Conservation (phyloP, 345 rosid genomes). For the Mangifera indica region DNA sequence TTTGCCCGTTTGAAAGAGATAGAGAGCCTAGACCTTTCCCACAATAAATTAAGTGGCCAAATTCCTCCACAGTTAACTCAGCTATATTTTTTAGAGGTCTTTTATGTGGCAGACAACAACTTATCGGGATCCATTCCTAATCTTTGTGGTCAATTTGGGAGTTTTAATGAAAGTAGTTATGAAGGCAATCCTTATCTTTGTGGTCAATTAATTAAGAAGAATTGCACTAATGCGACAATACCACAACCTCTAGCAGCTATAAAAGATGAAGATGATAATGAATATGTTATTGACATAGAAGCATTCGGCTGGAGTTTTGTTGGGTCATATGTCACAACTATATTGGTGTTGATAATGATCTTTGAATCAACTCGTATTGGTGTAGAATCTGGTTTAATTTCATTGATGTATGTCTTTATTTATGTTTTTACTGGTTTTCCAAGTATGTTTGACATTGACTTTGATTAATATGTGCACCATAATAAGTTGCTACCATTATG, state of each 20-base stretch:
- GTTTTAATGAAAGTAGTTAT: not conserved
- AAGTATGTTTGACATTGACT: too few species aligned
- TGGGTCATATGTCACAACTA: not conserved
- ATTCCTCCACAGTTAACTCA: conserved; percentile 19
- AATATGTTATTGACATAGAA: not conserved
- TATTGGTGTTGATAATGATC: not conserved
- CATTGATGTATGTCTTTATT: not conserved
- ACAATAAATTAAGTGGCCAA: conserved; percentile 20
- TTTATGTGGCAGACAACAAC: not conserved
- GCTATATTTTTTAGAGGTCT: not conserved
- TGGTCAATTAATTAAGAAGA: not conserved
- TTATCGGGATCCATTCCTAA: not conserved
- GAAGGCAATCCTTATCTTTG: not conserved
- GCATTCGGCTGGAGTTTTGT: not conserved
- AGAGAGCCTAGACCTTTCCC: conserved; percentile 2
- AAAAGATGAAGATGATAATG: not conserved
- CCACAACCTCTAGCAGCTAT: not conserved
- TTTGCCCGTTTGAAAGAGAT: conserved; percentile 15
- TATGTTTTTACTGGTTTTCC: not conserved
- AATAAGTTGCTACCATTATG: too few species aligned
- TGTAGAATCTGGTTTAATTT: not conserved
- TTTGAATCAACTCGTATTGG: not conserved
- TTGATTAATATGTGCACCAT: too few species aligned
- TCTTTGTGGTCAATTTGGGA: not conserved
- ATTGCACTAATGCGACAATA: not conserved